phyloP scores from a whole-genome alignment of 2,329 filamentous ascomycete genomes.

The Arthrobotrys entomopaga region DNA sequence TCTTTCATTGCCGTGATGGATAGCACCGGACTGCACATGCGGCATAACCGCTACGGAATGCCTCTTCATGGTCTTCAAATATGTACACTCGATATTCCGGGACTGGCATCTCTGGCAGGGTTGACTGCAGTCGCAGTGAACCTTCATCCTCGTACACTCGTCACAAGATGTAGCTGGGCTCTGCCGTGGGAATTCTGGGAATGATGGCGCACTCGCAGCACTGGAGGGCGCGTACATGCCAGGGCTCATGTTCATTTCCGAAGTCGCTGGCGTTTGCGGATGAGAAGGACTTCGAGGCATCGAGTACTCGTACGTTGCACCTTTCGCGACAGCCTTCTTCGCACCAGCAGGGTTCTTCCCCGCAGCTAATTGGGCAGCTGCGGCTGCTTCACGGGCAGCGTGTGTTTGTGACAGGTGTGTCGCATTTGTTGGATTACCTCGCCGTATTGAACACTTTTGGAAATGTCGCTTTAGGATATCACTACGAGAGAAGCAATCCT shows the following conservation, averaged over 20 bases:
- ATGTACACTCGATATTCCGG: constrained; percentile 57
- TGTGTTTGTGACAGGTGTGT: constrained; percentile 94
- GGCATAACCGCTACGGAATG: constrained; percentile 50
- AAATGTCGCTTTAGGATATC: constrained; percentile 99
- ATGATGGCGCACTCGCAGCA: constrained; percentile 67
- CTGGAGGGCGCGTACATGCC: constrained; percentile 47
- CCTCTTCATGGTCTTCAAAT: constrained; percentile 55
- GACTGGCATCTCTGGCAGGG: constrained; percentile 57
- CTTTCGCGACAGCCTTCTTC: constrained; percentile 36
- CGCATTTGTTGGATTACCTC: constrained; percentile 93
- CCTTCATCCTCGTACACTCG: constrained; percentile 57
- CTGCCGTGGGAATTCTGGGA: constrained; percentile 72
- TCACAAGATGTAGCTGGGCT: constrained; percentile 67
- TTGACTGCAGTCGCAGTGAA: constrained; percentile 56
- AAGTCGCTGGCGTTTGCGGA: constrained; percentile 45
- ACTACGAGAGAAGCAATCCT: constrained; percentile 96
- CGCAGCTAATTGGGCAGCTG: constrained; percentile 63
- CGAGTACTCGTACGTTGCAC: constrained; percentile 35
- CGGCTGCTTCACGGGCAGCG: constrained; percentile 71
- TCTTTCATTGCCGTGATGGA: constrained; percentile 41
- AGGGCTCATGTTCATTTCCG: constrained; percentile 44
- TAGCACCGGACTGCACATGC: constrained; percentile 34
- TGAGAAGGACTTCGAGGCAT: constrained; percentile 48
- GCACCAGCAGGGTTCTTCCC: constrained; percentile 33
- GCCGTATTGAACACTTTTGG: constrained; percentile 96